Conservation (phyloP, 2,329 filamentous ascomycete species). For the Chaetomiaceae sp. region DNA sequence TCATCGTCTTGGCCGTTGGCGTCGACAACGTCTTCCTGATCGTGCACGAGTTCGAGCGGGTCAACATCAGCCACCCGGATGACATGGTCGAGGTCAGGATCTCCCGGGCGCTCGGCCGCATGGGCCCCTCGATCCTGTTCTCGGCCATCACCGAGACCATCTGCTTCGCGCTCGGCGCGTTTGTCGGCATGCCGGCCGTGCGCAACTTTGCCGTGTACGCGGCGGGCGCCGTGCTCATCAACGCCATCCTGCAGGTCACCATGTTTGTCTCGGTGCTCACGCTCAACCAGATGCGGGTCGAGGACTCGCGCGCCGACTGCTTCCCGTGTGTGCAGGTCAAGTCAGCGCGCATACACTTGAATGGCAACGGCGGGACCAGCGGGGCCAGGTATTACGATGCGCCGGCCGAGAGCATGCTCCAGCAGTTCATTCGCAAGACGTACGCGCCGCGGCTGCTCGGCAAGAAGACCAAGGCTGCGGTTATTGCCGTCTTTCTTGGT, state of each 20-base stretch:
- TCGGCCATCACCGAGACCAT: constrained; percentile 93
- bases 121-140: constrained; percentile 93
- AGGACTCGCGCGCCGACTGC: constrained; percentile 83
- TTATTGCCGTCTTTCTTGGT: constrained; percentile 78
- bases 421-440: constrained; percentile 81
- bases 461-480: constrained; percentile 68
- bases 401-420: constrained; percentile 76
- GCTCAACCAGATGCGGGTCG: constrained; percentile 84
- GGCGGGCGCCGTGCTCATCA: constrained; percentile 92
- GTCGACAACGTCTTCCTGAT: constrained; percentile 99
- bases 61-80: constrained; percentile 88
- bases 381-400: constrained; percentile 61
- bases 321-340: constrained; percentile 82
- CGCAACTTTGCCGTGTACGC: constrained; percentile 96
- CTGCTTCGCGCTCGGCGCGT: constrained; percentile 85
- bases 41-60: constrained; percentile 93
- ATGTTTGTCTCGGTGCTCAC: constrained; percentile 92
- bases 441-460: constrained; percentile 80
- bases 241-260: constrained; percentile 92
- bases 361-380: constrained; percentile 51
- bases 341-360: constrained; percentile 62
- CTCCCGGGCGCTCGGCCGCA: constrained; percentile 82
- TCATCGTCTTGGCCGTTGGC: constrained; percentile 90
- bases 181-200: constrained; percentile 96
- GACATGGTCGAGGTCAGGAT: constrained; percentile 81